Base-by-base conservation (phyloP, 2,329 filamentous ascomycete species). In the Colletotrichum ledebouriae region DNA sequence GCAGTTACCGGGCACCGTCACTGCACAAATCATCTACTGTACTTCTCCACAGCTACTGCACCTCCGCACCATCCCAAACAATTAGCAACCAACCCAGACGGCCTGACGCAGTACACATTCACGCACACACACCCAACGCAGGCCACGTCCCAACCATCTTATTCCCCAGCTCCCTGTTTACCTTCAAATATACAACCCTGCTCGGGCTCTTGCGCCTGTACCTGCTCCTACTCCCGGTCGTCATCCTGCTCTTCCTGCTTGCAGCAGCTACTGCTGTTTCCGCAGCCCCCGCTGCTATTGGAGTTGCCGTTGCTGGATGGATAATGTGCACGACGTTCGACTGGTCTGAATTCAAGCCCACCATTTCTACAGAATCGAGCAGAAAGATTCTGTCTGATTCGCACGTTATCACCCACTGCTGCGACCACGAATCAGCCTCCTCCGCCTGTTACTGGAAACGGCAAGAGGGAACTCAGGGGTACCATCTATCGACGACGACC, bases 381-480 rank as follows among this genome's bases (percentile, higher is more conserved):
- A 22, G 15, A 11, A 22, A 17, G 37, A 33, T 25, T 11, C 29
- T 20, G 39, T 29, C 41, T 22, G 41, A 49, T 20, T 42, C 33
- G 49, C 37, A 42, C 50, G 33, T 17, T 34, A 41, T 47, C 33
- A 10, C 13, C 29, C 12, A 34, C 61, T 34, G 53, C 55, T n/a
- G 37, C 37, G 12, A 46, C 22, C 58, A 37, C 34, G 42, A 37
- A 56, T 57, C 50, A 42, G 58, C 17, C 20, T 39, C 50, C 58
- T 63, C 46, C 17, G 49, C 25, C 25, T 17, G 50, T 63, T 56
- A 39, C 59, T 52, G 17, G 50, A 57, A 67, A 25, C 42, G 50
- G 52, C 50, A 46, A 52, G 17, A 34, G 9, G 52, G 46, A 55
- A 64, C 57, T 64, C 62, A 68, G 61, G 65, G 60, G 53, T 55